Conservation (phyloP, 2,329 filamentous ascomycete species). For the Diplodia corticola region DNA sequence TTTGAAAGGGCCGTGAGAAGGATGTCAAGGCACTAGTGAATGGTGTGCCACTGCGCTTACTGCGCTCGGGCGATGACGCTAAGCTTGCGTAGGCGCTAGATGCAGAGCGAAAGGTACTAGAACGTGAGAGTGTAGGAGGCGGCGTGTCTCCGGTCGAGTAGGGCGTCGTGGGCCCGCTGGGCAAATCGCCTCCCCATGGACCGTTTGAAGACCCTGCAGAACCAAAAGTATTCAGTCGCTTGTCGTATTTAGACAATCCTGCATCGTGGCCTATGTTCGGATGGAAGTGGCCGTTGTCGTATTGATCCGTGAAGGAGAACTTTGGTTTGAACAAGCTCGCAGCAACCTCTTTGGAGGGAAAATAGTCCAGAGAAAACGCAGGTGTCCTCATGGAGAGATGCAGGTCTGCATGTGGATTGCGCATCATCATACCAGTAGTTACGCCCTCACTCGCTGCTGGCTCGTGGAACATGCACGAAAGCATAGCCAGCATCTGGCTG, state of each 20-base stretch:
- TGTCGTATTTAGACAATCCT: conserved; percentile 27
- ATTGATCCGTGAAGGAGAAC: conserved; percentile 33
- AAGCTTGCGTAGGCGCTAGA: conserved; percentile 43
- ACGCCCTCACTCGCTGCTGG: conserved; percentile 46
- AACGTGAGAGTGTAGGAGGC: conserved; percentile 45
- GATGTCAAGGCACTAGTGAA: conserved; percentile 44
- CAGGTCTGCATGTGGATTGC: conserved; percentile 31
- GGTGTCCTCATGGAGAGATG: conserved; percentile 46
- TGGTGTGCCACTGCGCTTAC: conserved; percentile 39
- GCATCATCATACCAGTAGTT: conserved; percentile 38
- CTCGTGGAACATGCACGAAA: conserved; percentile 60
- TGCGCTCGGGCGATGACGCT: conserved; percentile 43
- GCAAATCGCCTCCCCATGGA: conserved; percentile 47
- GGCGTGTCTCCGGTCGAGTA: conserved; percentile 56
- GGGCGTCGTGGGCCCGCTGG: conserved; percentile 51
- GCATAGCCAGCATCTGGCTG: conserved; percentile 65
- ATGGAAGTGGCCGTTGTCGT: conserved; percentile 28
- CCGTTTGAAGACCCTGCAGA: conserved; percentile 55
- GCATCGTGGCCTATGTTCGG: conserved; percentile 35
- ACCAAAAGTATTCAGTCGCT: conserved; percentile 43
- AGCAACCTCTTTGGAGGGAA: conserved; percentile 45
- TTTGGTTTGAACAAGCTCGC: conserved; percentile 46
- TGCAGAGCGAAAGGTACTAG: conserved; percentile 37
- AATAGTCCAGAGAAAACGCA: conserved; percentile 51
- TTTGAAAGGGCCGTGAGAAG: conserved; percentile 43